Evolutionary conservation across 106 monocot species (phyloP).

Genomic region (Cymbidium sinense): DNA sequence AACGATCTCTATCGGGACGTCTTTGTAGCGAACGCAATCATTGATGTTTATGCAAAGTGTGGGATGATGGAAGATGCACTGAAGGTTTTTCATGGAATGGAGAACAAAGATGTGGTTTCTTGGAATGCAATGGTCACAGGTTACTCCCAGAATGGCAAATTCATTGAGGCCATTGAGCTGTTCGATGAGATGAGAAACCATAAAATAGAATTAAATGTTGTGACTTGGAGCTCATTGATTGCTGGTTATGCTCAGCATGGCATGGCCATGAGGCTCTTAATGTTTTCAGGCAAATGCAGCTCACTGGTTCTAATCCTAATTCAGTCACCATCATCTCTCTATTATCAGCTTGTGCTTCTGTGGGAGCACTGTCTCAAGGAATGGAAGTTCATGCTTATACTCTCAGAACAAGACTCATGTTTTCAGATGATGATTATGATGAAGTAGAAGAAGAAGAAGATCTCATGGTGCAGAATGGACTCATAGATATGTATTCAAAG

Average conservation of each 20-base stretch:
- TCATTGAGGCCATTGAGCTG: conserved; percentile 44
- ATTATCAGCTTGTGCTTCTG: conserved; percentile 77
- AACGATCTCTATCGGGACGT: conserved; percentile 37
- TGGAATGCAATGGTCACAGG: conserved; percentile 88
- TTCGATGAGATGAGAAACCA: conserved; percentile 45
- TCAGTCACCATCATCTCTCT: conserved; percentile 76
- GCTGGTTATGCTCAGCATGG: conserved; percentile 80
- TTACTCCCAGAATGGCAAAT: conserved; percentile 69
- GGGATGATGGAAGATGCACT: conserved; percentile 56
- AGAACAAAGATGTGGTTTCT: conserved; percentile 57
- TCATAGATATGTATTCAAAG: conserved; percentile 87
- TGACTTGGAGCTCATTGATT: conserved; percentile 87
- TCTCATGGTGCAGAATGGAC: conserved; percentile 67
- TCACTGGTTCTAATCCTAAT: conserved; percentile 52
- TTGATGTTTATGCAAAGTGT: conserved; percentile 79
- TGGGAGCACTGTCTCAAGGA: conserved; percentile 59
- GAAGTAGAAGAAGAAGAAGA: conserved; percentile 37
- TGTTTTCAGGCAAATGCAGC: conserved; percentile 69
- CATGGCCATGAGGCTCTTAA: conserved; percentile 44
- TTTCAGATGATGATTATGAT: conserved; percentile 11
- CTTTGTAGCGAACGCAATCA: conserved; percentile 70
- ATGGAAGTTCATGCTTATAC: conserved; percentile 71
- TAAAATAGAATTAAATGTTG: conserved; percentile 57
- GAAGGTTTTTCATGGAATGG: conserved; percentile 52
- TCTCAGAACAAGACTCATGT: conserved; percentile 45